phyloP scores from a whole-genome alignment of 2,329 filamentous ascomycete species.

The Acrocalymma vagum region DNA sequence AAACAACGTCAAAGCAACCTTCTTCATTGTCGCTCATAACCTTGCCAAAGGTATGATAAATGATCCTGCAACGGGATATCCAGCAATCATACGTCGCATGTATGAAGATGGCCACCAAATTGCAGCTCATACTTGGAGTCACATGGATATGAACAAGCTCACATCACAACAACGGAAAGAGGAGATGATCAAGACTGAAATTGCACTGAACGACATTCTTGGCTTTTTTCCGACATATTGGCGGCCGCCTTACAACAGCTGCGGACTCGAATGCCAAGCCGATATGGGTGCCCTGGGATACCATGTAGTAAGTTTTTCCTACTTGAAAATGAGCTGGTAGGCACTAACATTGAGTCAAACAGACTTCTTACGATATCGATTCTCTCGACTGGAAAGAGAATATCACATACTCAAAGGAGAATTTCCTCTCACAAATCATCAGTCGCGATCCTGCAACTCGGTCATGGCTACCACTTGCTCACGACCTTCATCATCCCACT shows the following conservation, averaged over 20 bases:
- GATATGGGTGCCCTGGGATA: conserved; percentile 57
- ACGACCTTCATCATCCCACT: no score
- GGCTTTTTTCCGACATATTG: conserved; percentile 60
- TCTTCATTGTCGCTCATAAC: conserved; percentile 62
- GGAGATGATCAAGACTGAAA: conserved; percentile 62
- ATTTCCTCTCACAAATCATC: no score
- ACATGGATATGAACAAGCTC: conserved; percentile 52
- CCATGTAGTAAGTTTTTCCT: conserved; percentile 53
- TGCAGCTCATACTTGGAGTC: conserved; percentile 58
- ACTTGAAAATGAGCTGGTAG: no score
- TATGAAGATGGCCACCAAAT: conserved; percentile 62
- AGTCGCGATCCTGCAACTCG: no score
- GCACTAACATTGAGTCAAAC: no score
- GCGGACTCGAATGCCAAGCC: conserved; percentile 41
- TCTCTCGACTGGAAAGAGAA: no score
- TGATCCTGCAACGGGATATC: conserved; percentile 42
- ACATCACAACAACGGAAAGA: conserved; percentile 41
- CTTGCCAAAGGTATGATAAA: conserved; percentile 58
- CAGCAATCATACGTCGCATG: conserved; percentile 54
- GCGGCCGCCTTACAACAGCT: conserved; percentile 58
- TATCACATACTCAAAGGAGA: no score
- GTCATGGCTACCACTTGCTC: no score
- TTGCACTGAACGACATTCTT: conserved; percentile 57
- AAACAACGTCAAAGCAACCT: conserved; percentile 61
- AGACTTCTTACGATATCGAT: no score